Evolutionary conservation across 768 basidiomycete genomes (phyloP).

Genomic region (Trametes cubensis): DNA sequence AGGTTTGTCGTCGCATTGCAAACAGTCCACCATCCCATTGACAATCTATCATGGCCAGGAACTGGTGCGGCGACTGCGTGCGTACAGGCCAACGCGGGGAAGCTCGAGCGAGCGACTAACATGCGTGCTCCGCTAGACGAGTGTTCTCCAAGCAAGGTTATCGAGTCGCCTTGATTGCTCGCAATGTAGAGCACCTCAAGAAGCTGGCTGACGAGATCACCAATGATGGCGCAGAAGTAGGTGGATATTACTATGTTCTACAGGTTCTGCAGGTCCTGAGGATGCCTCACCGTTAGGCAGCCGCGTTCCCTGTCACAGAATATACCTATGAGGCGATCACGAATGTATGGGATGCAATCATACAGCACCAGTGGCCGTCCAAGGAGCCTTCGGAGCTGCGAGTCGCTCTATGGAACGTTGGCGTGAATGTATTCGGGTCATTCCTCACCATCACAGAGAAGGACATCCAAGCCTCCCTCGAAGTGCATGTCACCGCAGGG

Average conservation of each 20-base stretch:
- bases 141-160: conserved; percentile 43
- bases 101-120: not conserved
- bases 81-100: conserved; percentile 11
- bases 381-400: conserved; percentile 35
- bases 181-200: conserved; percentile 35
- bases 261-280: too few relatives aligned
- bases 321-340: conserved; percentile 38
- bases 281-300: conserved; percentile 37
- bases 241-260: too few relatives aligned
- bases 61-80: conserved; percentile 45
- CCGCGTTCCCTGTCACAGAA: conserved; percentile 37
- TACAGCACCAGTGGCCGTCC: conserved; percentile 32
- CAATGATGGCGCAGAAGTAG: conserved; percentile 37
- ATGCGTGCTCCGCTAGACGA: conserved; percentile 27
- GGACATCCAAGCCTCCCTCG: conserved; percentile 33
- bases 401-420: conserved; percentile 45
- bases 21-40: not conserved
- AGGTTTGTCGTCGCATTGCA: conserved; percentile 29
- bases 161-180: conserved; percentile 42
- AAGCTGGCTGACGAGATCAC: conserved; percentile 37
- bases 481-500: conserved; percentile 39
- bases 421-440: conserved; percentile 36
- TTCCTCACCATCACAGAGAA: conserved; percentile 44
- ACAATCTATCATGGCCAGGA: conserved; percentile 26
- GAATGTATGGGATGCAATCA: conserved; percentile 37